phyloP scores from a whole-genome alignment of 345 rosid species.

The Acer saccharum region DNA sequence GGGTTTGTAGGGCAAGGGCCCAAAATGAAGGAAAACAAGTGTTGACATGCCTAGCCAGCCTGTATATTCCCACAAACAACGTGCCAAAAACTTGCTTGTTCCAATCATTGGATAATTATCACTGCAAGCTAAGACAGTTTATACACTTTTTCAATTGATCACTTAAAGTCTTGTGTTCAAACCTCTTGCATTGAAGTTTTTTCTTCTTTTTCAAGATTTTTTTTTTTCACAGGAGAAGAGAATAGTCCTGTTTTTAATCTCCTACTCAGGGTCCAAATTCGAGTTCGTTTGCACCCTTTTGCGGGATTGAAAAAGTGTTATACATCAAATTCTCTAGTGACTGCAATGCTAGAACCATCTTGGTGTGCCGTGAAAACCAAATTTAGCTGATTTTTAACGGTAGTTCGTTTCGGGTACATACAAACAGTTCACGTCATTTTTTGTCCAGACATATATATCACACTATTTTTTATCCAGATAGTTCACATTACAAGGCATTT shows the following conservation, averaged over 20 bases:
- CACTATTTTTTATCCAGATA: background rate
- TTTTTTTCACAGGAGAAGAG: background rate
- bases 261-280: background rate
- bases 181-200: background rate
- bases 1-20: slow-evolving; percentile 1
- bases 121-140: background rate
- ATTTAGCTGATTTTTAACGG: background rate
- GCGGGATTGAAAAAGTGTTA: too few relatives aligned
- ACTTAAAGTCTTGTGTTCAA: background rate
- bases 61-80: slow-evolving; percentile 15
- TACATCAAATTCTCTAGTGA: background rate
- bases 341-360: background rate
- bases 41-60: slow-evolving; percentile 17
- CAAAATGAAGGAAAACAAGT: slow-evolving; percentile 5
- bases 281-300: too few relatives aligned
- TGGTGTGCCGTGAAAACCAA: background rate
- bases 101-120: background rate
- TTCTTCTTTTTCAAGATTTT: background rate
- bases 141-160: background rate
- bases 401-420: too few relatives aligned
- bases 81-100: background rate
- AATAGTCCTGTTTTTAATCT: background rate
- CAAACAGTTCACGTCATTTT: too few relatives aligned
- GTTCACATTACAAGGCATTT: background rate
- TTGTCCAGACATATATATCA: too few relatives aligned